Evolutionary conservation across 148 eudicot genomes (phyloP).

Genomic region (Heliosperma pusillum): DNA sequence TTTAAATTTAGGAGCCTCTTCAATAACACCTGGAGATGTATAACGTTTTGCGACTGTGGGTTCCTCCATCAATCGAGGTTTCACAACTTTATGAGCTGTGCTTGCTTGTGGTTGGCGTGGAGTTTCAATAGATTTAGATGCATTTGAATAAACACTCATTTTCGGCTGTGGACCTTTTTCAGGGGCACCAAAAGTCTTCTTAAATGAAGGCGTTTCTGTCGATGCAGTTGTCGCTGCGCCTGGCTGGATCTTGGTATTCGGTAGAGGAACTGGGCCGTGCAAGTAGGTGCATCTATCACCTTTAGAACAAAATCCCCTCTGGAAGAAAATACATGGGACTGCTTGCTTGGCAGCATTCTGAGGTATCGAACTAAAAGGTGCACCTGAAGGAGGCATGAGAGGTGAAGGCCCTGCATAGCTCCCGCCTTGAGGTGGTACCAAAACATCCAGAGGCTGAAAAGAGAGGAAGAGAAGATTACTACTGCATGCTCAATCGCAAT

Average conservation of each 20-base stretch:
- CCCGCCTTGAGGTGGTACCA: slow-evolving; percentile 47
- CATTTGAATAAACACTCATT: slow-evolving; percentile 28
- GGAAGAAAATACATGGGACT: slow-evolving; percentile 82
- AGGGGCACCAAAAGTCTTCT: slow-evolving; percentile 45
- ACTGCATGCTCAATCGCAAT: not conserved
- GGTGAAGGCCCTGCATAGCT: slow-evolving; percentile 46
- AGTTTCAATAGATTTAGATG: slow-evolving; percentile 32
- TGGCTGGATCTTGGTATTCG: slow-evolving; percentile 43
- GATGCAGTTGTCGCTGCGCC: slow-evolving; percentile 29
- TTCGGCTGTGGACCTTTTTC: slow-evolving; percentile 53
- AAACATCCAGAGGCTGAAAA: slow-evolving; percentile 81
- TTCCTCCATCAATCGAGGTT: slow-evolving; percentile 30
- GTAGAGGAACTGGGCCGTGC: slow-evolving; percentile 44
- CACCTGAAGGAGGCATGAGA: slow-evolving; percentile 28
- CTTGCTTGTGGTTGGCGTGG: slow-evolving; percentile 32
- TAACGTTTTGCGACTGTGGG: slow-evolving; percentile 26
- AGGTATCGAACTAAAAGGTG: slow-evolving; percentile 33
- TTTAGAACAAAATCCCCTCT: slow-evolving; percentile 73
- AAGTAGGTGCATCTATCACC: slow-evolving; percentile 68
- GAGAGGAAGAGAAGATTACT: slow-evolving; percentile 6
- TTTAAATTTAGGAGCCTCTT: slow-evolving; percentile 37
- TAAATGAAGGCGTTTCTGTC: slow-evolving; percentile 39
- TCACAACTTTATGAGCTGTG: slow-evolving; percentile 25
- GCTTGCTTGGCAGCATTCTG: slow-evolving; percentile 48
- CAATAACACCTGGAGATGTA: slow-evolving; percentile 24